Conservation (phyloP, 2,329 filamentous ascomycete species). For the Epichloe uncinata region DNA sequence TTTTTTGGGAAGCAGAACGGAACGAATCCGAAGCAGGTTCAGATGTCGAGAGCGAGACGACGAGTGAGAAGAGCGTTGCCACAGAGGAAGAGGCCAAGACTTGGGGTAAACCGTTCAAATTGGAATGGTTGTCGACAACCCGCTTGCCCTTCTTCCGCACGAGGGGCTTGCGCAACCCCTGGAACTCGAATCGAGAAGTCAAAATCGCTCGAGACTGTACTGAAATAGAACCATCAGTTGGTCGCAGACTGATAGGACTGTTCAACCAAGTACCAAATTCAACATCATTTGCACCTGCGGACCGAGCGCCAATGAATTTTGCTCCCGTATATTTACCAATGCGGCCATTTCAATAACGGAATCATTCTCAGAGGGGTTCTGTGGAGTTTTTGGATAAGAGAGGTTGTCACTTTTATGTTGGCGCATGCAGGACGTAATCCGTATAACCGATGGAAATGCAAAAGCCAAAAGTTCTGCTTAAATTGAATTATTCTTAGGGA, state of each 20-base stretch:
- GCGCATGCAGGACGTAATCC: too few species aligned
- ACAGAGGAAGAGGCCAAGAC: slow-evolving; percentile 44
- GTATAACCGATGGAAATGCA: too few species aligned
- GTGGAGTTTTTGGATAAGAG: too few species aligned
- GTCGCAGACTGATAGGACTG: slow-evolving; percentile 61
- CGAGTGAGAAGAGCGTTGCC: slow-evolving; percentile 25
- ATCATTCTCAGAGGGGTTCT: too few species aligned
- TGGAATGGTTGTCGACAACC: slow-evolving; percentile 80
- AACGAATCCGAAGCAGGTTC: slow-evolving; percentile 35
- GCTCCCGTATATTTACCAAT: slow-evolving; percentile 25
- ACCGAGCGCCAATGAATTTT: slow-evolving; percentile 21
- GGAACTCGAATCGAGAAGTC: slow-evolving; percentile 90
- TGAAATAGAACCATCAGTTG: slow-evolving; percentile 74
- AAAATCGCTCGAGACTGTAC: slow-evolving; percentile 94
- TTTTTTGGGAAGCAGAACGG: slow-evolving; percentile 83
- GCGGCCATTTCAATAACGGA: slow-evolving; percentile 20
- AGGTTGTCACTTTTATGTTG: too few species aligned
- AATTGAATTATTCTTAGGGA: too few species aligned
- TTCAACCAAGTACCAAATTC: slow-evolving; percentile 50
- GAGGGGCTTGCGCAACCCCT: slow-evolving; percentile 75
- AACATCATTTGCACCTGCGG: slow-evolving; percentile 15
- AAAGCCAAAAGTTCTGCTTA: too few species aligned
- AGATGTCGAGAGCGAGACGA: slow-evolving; percentile 29
- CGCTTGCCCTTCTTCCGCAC: slow-evolving; percentile 82
- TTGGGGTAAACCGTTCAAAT: slow-evolving; percentile 83